These are phyloP conservation scores for Yamadazyma siamensis DNA, from an alignment of 1,139 yeast genomes.

Conservation along the genomic window DNA sequence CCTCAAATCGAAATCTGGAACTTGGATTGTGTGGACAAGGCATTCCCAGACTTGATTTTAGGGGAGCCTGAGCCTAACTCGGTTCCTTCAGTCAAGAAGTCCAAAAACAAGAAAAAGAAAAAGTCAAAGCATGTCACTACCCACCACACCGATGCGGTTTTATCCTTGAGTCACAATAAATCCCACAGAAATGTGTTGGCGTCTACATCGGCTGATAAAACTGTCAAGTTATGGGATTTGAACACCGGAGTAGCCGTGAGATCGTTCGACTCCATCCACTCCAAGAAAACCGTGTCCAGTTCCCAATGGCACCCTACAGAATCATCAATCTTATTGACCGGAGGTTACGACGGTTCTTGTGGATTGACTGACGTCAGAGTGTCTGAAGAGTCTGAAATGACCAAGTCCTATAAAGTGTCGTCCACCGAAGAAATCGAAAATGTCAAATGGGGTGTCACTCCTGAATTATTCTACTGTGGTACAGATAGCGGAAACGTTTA, in stretches of 20 bases:
- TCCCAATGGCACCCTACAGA: conserved; percentile 82
- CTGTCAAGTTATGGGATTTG: conserved; percentile 94
- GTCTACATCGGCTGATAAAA: conserved; percentile 92
- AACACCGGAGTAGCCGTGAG: conserved; percentile 71
- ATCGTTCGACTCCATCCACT: conserved; percentile 57
- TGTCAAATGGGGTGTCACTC: conserved; percentile 65
- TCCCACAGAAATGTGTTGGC: conserved; percentile 83
- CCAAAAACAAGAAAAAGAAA: conserved; percentile 53
- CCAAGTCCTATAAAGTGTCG: conserved; percentile 57
- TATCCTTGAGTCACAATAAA: conserved; percentile 80
- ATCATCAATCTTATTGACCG: conserved; percentile 80
- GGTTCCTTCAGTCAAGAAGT: conserved; percentile 35
- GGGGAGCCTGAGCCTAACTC: conserved; percentile 69
- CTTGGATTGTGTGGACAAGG: conserved; percentile 85
- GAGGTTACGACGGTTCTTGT: conserved; percentile 86
- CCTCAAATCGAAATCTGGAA: conserved; percentile 98
- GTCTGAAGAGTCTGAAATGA: conserved; percentile 55
- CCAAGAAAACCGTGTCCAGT: conserved; percentile 73
- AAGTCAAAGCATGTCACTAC: conserved; percentile 55
- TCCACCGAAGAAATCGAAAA: conserved; percentile 79
- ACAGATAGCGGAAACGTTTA: conserved; percentile 90
- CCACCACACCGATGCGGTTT: conserved; percentile 92
- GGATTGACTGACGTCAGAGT: conserved; percentile 84
- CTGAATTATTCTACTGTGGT: conserved; percentile 77
- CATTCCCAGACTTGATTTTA: conserved; percentile 89